Conservation (phyloP, 371 early-diverging fungal genomes). For the Mucor mucedo region DNA sequence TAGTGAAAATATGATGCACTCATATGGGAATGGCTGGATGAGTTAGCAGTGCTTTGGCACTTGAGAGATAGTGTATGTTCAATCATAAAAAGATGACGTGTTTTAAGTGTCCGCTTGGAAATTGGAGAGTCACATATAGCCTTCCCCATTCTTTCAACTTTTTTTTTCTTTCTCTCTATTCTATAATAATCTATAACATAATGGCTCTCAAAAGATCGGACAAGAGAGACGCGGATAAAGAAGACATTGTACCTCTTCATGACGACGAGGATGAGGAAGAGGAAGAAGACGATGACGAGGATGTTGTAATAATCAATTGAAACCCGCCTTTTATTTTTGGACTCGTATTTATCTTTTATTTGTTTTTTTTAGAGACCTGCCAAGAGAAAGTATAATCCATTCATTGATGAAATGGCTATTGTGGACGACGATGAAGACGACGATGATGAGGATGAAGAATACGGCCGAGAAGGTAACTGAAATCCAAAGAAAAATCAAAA, state of each 20-base stretch:
- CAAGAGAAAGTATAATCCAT: slow-evolving; percentile 56
- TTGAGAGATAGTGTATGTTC: too few relatives aligned
- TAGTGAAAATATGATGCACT: too few relatives aligned
- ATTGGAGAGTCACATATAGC: neutral
- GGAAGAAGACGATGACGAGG: slow-evolving; percentile 27
- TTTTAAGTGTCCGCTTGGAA: too few relatives aligned
- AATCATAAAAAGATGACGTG: too few relatives aligned
- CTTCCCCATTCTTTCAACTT: neutral
- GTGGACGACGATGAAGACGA: slow-evolving; percentile 75
- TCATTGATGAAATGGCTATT: slow-evolving; percentile 63
- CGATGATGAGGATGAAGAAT: slow-evolving; percentile 70
- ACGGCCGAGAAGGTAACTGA: slow-evolving; percentile 59
- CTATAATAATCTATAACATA: neutral
- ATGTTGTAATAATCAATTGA: slow-evolving; percentile 10
- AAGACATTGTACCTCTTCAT: slow-evolving; percentile 25
- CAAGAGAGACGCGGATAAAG: slow-evolving; percentile 21
- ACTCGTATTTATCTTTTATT: neutral
- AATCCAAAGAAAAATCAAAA: neutral
- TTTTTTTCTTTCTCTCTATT: neutral
- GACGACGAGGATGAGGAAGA: slow-evolving; percentile 29
- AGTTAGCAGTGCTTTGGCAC: too few relatives aligned
- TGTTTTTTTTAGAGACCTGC: slow-evolving; percentile 35
- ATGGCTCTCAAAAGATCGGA: slow-evolving; percentile 32
- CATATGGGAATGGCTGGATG: too few relatives aligned
- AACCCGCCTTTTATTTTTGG: neutral